Evolutionary conservation across 352 stramenopile species (phyloP), one percentile per base, ranked within the genome.

Genomic region (Phytophthora sp.): DNA sequence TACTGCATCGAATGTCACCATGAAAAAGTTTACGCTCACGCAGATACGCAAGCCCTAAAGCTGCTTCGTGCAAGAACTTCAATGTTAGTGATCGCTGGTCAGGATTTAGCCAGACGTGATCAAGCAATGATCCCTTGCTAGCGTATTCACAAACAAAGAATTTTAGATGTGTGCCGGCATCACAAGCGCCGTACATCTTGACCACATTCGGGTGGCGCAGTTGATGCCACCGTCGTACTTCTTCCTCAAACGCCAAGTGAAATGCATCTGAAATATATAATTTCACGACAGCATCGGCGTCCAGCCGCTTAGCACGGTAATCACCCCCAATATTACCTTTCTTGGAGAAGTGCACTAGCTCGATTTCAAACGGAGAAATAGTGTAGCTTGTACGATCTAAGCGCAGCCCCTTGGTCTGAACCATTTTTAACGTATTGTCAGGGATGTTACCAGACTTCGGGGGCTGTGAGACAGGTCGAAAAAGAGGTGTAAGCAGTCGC

Each of bases 1-100:
- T 75, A 42, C 61, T 65, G 11, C 65, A 54, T 5, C 66, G 69
- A 12, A 79, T 31, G 27, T 79, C 53, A 0, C 55, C 54, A 20
- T 66, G 62, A 7, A 71, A 23, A 15, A 66, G 54, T 0, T 26
- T 17, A 5, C 43, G 42, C n/a, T 60, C 46, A 20, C 61, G 50
- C 0, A 66, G 43, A 31, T 51, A 60, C 13, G 34, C 18, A 0
- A 66, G 42, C 2, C 54, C 62, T 3, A 64, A n/a, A 3, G 62
- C 46, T 3, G 50, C 50, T 15, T 66, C 55, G 5, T 50, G 17
- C n/a, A 71, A 21, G 12, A 24, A 57, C 12, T 46, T 53, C 55
- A 49, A 62, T 0, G 35, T 42, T 4, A 3, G 53, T 5, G 31
- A n/a, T 12, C 26, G 41, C 5, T 48, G 5, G 12, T 18, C 13